phyloP scores from a whole-genome alignment of 345 rosid species.

The Citrus medica region DNA sequence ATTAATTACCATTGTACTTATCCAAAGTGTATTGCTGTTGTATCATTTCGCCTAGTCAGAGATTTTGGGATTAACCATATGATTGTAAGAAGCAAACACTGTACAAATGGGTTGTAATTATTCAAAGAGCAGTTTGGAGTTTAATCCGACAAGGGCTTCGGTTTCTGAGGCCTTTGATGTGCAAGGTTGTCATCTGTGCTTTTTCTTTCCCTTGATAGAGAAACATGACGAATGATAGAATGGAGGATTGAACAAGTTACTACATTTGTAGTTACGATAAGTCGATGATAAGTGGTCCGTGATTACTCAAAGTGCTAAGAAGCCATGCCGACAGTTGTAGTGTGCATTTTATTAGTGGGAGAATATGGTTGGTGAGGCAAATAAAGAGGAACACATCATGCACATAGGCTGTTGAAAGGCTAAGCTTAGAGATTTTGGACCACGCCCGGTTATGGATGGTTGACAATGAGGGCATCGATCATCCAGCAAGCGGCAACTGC shows the following conservation, averaged over 20 bases:
- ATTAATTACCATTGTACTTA: not conserved
- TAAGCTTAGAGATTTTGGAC: not conserved
- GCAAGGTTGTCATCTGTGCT: not conserved
- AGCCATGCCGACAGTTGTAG: not conserved
- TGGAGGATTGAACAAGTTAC: not conserved
- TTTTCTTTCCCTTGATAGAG: not conserved
- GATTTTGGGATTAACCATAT: not conserved
- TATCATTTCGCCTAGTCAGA: not conserved
- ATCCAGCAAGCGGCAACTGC: not conserved
- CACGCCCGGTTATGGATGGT: not conserved
- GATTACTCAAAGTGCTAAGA: not conserved
- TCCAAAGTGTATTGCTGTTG: not conserved
- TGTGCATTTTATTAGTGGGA: not conserved
- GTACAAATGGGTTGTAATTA: not conserved
- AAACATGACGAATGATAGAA: not conserved
- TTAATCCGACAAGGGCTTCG: not conserved
- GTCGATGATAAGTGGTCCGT: not conserved
- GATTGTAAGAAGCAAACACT: not conserved
- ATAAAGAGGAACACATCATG: not conserved
- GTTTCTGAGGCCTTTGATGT: not conserved
- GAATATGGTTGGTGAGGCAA: not conserved
- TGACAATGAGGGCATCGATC: not conserved
- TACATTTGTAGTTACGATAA: not conserved
- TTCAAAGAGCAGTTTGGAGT: not conserved
- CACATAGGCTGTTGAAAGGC: not conserved